Base-by-base conservation (phyloP, 345 rosid species). In the Crucihimalaya himalaica region DNA sequence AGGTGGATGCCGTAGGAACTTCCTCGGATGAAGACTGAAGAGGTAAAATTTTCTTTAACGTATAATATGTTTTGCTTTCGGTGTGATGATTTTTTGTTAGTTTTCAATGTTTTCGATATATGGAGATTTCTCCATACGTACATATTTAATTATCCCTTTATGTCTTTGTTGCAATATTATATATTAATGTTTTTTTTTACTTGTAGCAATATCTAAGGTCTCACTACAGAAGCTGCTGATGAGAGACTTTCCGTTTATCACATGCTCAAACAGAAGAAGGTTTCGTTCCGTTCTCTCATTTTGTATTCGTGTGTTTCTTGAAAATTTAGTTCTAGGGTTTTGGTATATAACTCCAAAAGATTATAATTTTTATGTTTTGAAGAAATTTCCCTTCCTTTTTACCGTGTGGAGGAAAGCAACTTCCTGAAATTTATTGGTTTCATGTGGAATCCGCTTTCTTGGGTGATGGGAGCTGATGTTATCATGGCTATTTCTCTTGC, bases 401-500 rank as follows among this genome's bases (percentile, higher is more conserved):
- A n/a, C n/a, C n/a, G n/a, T 50, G 63, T 75, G 70, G 85, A 93
- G 98, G 98, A 91, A 78, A 89, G 98, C 78, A 93, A 93, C 78
- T 66, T 93, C 59, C 52, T 93, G 78, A 93, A 91, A 63, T 93
- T 85, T 75, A 76, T 91, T 84, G 96, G 98, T 16, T 93, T 93
- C 73, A 91, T 93, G 98, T 93, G 98, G 98, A 93, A 93, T 76
- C 98, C 98, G 73, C 87, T 93, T 52, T 93, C 98, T 23, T 93
- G 97, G n/a, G n/a, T n/a, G n/a, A n/a, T n/a, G n/a, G n/a, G n/a
- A n/a, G n/a, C n/a, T n/a, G n/a, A n/a, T n/a, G 98, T 97, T 29
- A 82, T 93, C 48, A 93, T 93, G 98, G 97, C 98, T 51, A 91
- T 93, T 84, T 95, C 97, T 63, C 96, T 93, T 82, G 98, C 98